Percentiles rank a stretch among this genome's conserved stretches.
phyloP scores from a whole-genome alignment of 495 filamentous ascomycete genomes.

The Neurospora cerealis region DNA sequence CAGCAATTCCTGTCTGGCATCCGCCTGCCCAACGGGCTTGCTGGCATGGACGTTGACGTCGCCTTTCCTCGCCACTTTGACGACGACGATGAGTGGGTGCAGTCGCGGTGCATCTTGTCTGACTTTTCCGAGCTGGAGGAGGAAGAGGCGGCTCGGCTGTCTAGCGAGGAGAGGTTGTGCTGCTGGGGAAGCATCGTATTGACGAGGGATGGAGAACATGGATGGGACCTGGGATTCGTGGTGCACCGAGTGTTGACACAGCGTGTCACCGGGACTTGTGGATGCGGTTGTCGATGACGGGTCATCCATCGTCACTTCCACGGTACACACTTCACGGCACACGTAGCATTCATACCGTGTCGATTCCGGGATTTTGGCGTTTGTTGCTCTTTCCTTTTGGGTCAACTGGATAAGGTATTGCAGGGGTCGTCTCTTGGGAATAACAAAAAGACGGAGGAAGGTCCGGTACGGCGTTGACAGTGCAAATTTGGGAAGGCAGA shows the following conservation, averaged over 20 bases:
- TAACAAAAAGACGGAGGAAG: not conserved
- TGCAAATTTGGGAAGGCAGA: not conserved
- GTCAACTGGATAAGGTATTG: not conserved
- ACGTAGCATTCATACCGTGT: not conserved
- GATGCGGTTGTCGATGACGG: not conserved
- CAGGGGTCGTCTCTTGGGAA: not conserved
- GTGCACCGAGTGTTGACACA: slow-evolving; percentile 6
- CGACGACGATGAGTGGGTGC: slow-evolving; percentile 21
- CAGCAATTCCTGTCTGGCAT: slow-evolving; percentile 9
- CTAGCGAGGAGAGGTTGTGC: slow-evolving; percentile 13
- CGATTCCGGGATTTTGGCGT: not conserved
- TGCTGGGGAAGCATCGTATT: slow-evolving; percentile 20
- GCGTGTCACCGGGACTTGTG: not conserved
- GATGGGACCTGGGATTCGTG: slow-evolving; percentile 8
- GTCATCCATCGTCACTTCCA: not conserved
- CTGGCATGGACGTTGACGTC: not conserved
- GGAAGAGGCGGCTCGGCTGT: slow-evolving; percentile 11
- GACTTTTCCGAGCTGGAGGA: slow-evolving; percentile 19
- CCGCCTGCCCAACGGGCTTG: not conserved
- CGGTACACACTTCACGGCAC: not conserved
- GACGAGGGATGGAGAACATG: not conserved
- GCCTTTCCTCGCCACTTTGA: slow-evolving; percentile 13
- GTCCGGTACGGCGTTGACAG: not conserved
- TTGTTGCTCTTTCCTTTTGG: not conserved
- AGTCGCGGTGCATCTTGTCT: slow-evolving; percentile 17